Evolutionary conservation across 805 yeast species (phyloP).

Genomic region (Candida hispaniensis): DNA sequence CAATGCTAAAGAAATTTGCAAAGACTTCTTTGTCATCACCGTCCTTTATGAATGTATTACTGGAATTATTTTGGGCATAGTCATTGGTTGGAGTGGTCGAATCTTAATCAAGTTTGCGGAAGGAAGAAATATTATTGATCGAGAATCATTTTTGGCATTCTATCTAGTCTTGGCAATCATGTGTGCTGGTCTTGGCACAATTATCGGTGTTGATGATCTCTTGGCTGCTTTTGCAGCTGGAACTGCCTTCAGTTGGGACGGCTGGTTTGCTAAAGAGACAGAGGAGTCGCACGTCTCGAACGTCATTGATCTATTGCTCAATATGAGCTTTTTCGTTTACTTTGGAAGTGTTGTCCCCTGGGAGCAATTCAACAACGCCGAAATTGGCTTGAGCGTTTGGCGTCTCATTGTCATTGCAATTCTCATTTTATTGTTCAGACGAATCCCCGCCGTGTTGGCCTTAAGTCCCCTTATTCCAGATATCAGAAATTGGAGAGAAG

Average conservation of each 20-base stretch:
- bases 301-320: slow-evolving; percentile 74
- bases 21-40: slow-evolving; percentile 70
- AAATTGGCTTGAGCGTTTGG: slow-evolving; percentile 65
- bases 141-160: slow-evolving; percentile 80
- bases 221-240: slow-evolving; percentile 89
- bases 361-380: slow-evolving; percentile 56
- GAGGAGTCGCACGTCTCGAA: slow-evolving; percentile 82
- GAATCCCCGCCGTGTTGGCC: slow-evolving; percentile 71
- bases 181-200: slow-evolving; percentile 83
- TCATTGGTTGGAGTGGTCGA: slow-evolving; percentile 61
- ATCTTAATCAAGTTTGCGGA: slow-evolving; percentile 69
- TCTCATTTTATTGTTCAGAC: slow-evolving; percentile 60
- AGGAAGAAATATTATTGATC: slow-evolving; percentile 54
- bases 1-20: slow-evolving; percentile 54
- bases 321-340: slow-evolving; percentile 78
- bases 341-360: slow-evolving; percentile 89
- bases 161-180: slow-evolving; percentile 71
- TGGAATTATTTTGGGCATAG: slow-evolving; percentile 64
- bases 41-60: slow-evolving; percentile 71
- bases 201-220: slow-evolving; percentile 80
- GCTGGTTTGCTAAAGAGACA: slow-evolving; percentile 71
- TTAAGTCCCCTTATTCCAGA: slow-evolving; percentile 77
- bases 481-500: slow-evolving; percentile 85
- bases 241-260: slow-evolving; percentile 89
- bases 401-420: slow-evolving; percentile 64